Evolutionary conservation across 139 green algal species (phyloP), one percentile per base, ranked within the genome.

Genomic region (Trebouxia sp.): DNA sequence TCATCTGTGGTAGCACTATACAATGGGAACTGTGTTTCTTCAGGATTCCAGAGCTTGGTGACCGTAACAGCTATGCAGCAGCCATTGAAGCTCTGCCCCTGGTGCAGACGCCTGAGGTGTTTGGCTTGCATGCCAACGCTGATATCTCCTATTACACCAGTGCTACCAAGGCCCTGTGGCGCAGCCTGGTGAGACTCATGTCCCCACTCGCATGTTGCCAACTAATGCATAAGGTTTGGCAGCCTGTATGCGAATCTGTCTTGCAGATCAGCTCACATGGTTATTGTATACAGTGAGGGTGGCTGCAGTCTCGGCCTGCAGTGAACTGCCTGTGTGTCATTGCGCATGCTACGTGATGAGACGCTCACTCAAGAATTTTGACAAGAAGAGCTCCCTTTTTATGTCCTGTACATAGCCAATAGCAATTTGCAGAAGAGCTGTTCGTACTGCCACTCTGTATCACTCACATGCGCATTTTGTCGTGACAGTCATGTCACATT

Each of bases 111-210:
- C 89, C 86, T 2, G 86, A 92, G 80, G 88, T 95, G 47, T 96
- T 97, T 83, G 94, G 94, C 2, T 85, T 97, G 67, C 91, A 97
- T 67, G 80, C 87, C 67, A 97, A 96, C 80, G 94, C 94, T n/a
- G 93, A 97, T 88, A 96, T 97, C 81, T 85, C 76, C 22, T 96
- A 96, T 85, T 96, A 96, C 90, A 97, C 92, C 41, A 86, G 88
- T 45, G 87, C 89, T 43, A 95, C 94, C 24, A 94, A 94, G 83
- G 74, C 78, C 43, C 86, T 97, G 50, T 97, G 93, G 94, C 48
- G 77, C 24, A 88, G 95, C 66, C 85, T 97, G 43, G 75, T 79
- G 30, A 48, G 72, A 10, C 22, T 56, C 28, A 6, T 17, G 6
- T n/a, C n/a, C n/a, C n/a, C n/a, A n/a, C 48, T 17, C 48, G 48